Conservation (phyloP, 257 asterid species). For the Solanum acaule region DNA sequence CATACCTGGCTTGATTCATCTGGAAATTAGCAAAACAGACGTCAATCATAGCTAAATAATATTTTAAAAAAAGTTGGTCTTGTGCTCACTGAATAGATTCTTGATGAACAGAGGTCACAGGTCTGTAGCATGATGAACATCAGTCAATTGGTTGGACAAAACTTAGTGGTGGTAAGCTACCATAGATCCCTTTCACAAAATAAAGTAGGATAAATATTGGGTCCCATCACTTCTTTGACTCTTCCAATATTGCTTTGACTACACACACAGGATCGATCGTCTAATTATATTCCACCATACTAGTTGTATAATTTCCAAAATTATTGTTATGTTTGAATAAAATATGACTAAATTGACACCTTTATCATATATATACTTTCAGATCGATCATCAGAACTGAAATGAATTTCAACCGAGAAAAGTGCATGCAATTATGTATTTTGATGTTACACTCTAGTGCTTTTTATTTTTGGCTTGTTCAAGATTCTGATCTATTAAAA, state of each 20-base stretch:
- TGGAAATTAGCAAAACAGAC: neutral
- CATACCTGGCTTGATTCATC: neutral
- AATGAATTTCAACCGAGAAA: too few species aligned
- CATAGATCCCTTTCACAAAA: conserved; percentile 16
- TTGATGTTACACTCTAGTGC: too few species aligned
- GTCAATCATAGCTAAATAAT: neutral
- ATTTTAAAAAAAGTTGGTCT: neutral
- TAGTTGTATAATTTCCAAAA: neutral
- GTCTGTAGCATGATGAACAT: conserved; percentile 2
- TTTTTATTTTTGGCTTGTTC: too few species aligned
- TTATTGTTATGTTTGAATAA: neutral
- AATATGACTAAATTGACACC: neutral
- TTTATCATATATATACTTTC: neutral
- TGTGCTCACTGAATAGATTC: neutral
- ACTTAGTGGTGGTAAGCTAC: conserved; percentile 34
- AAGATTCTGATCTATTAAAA: too few species aligned
- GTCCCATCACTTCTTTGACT: neutral
- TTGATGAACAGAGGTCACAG: conserved; percentile 5
- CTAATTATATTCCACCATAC: neutral
- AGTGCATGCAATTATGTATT: too few species aligned
- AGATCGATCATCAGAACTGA: neutral
- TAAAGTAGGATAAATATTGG: conserved; percentile 11
- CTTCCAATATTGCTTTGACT: neutral
- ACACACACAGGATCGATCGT: neutral
- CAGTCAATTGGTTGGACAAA: conserved; percentile 25